These are phyloP conservation scores for Candida sanyaensis DNA, from an alignment of 1,139 yeast species.

Conservation along the genomic window DNA sequence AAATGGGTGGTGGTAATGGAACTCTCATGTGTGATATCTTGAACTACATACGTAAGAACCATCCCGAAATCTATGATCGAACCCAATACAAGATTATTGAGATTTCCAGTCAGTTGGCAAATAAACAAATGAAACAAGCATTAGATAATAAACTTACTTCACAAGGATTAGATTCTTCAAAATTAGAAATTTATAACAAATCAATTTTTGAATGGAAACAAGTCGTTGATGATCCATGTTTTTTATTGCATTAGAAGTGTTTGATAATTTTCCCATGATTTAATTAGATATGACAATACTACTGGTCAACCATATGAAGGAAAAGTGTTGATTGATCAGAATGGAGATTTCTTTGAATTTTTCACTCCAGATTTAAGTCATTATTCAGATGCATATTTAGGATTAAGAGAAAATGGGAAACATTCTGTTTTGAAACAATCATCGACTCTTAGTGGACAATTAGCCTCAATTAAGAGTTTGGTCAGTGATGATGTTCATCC, in stretches of 20 bases:
- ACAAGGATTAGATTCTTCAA: slow-evolving; percentile 44
- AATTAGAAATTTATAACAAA: slow-evolving; percentile 67
- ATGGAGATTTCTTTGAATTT: slow-evolving; percentile 78
- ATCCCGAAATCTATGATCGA: slow-evolving; percentile 70
- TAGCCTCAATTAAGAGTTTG: slow-evolving; percentile 28
- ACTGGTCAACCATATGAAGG: slow-evolving; percentile 78
- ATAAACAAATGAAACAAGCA: slow-evolving; percentile 53
- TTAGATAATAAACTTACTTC: slow-evolving; percentile 34
- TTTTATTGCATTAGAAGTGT: slow-evolving; percentile 81
- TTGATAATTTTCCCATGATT: slow-evolving; percentile 84
- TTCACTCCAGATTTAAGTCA: slow-evolving; percentile 69
- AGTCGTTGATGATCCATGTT: slow-evolving; percentile 68
- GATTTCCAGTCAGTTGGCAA: slow-evolving; percentile 68
- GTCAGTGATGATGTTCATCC: slow-evolving; percentile 45
- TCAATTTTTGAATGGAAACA: slow-evolving; percentile 78
- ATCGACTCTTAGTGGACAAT: slow-evolving; percentile 20
- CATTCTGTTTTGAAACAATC: slow-evolving; percentile 32
- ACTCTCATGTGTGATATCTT: slow-evolving; percentile 80
- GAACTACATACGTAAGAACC: slow-evolving; percentile 59
- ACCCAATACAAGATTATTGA: slow-evolving; percentile 78
- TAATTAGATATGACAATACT: slow-evolving; percentile 69
- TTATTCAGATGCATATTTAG: slow-evolving; percentile 57
- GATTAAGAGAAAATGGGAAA: slow-evolving; percentile 52
- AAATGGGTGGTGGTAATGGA: slow-evolving; percentile 92
- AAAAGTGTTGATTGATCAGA: slow-evolving; percentile 69